A percentile compares a stretch with the other conserved stretches of the same genome.
These are phyloP conservation scores for Ogataea pilisensis DNA, from an alignment of 805 yeast genomes.

Conservation along the genomic window DNA sequence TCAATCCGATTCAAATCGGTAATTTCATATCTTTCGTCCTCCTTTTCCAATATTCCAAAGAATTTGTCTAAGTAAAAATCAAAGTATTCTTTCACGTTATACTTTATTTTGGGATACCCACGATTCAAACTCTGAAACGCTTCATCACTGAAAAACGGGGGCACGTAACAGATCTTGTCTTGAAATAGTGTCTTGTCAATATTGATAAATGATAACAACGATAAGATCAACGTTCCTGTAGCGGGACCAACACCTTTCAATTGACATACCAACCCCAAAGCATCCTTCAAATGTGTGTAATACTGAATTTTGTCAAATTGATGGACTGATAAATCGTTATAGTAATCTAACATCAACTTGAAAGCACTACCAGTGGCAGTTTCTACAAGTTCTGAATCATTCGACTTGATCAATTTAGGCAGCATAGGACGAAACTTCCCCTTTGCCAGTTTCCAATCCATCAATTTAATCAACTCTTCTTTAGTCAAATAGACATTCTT, in stretches of 20 bases:
- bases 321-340: not conserved
- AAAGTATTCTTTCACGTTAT: slow-evolving; percentile 38
- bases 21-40: not conserved
- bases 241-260: slow-evolving; percentile 50
- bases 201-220: slow-evolving; percentile 21
- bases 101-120: slow-evolving; percentile 34
- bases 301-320: slow-evolving; percentile 13
- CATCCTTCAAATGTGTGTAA: slow-evolving; percentile 17
- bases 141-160: slow-evolving; percentile 49
- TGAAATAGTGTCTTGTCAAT: not conserved
- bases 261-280: slow-evolving; percentile 32
- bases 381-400: slow-evolving; percentile 30
- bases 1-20: not conserved
- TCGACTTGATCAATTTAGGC: slow-evolving; percentile 38
- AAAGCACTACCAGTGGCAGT: slow-evolving; percentile 30
- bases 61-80: slow-evolving; percentile 31
- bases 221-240: slow-evolving; percentile 41
- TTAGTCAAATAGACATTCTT: slow-evolving; percentile 27
- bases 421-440: slow-evolving; percentile 44
- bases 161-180: slow-evolving; percentile 22
- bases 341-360: slow-evolving; percentile 8
- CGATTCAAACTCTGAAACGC: slow-evolving; percentile 35
- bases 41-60: not conserved
- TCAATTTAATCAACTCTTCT: slow-evolving; percentile 36
- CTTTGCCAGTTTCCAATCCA: slow-evolving; percentile 47